Percentiles rank a stretch among this genome's conserved stretches.
Conservation (phyloP, 768 basidiomycete species). For the Xanthoconium purpureum region DNA sequence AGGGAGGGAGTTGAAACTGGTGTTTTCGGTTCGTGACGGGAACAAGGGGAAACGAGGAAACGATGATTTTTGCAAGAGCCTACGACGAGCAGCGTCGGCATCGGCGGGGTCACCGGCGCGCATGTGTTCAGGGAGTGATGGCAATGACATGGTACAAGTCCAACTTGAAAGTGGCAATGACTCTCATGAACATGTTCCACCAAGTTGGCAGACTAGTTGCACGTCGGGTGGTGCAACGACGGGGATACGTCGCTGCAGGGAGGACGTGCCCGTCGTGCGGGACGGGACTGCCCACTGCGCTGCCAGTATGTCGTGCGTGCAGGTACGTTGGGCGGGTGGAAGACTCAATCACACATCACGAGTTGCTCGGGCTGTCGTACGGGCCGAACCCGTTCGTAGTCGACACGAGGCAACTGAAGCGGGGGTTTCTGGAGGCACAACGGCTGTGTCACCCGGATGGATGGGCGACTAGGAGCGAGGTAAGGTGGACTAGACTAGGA, state of each 20-base stretch:
- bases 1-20: not conserved
- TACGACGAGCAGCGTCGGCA: conserved; percentile 47
- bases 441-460: conserved; percentile 82
- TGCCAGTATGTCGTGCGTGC: conserved; percentile 79
- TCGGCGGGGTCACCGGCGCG: conserved; percentile 41
- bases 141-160: not conserved
- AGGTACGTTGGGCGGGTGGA: conserved; percentile 61
- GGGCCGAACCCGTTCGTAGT: conserved; percentile 70
- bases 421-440: conserved; percentile 69
- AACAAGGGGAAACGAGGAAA: conserved; percentile 34
- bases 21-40: conserved; percentile 22
- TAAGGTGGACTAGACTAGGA: conserved; percentile 28
- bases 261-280: conserved; percentile 62
- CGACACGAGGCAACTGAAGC: conserved; percentile 56
- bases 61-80: conserved; percentile 37
- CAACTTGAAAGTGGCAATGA: not conserved
- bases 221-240: conserved; percentile 12
- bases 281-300: conserved; percentile 51
- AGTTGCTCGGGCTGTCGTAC: conserved; percentile 62
- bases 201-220: conserved; percentile 11
- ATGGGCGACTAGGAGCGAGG: conserved; percentile 68
- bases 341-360: conserved; percentile 55
- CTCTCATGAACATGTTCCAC: conserved; percentile 12
- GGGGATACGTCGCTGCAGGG: conserved; percentile 11
- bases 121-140: conserved; percentile 38